Percentiles rank a stretch among this genome's conserved stretches.
phyloP scores from a whole-genome alignment of 768 basidiomycete genomes.

The Naganishia kalamii region DNA sequence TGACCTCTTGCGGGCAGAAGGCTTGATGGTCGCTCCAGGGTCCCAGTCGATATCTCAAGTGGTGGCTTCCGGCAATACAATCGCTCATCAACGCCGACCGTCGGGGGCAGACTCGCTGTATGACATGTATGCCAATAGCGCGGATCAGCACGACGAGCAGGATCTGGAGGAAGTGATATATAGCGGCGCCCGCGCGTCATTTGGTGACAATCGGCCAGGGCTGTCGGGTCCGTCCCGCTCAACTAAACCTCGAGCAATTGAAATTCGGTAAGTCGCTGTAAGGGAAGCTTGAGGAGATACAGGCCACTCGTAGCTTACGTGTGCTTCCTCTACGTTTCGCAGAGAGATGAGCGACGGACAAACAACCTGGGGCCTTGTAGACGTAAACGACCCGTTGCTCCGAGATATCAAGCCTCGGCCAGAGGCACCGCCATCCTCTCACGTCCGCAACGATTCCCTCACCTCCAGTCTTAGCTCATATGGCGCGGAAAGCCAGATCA shows the following conservation, averaged over 20 bases:
- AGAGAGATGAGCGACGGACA: slow-evolving; percentile 23
- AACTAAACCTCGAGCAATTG: not conserved
- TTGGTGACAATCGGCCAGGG: not conserved
- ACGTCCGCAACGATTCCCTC: not conserved
- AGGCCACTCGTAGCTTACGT: not conserved
- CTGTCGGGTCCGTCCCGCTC: no score
- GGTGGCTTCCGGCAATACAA: not conserved
- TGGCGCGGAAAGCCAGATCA: not conserved
- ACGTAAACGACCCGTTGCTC: not conserved
- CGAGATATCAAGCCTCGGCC: not conserved
- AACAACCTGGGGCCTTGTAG: slow-evolving; percentile 16
- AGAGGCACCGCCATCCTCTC: not conserved
- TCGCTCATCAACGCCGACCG: not conserved
- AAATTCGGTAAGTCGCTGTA: not conserved
- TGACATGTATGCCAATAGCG: slow-evolving; percentile 9
- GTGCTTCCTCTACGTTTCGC: not conserved
- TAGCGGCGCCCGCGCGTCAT: not conserved
- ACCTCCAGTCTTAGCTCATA: slow-evolving; percentile 5
- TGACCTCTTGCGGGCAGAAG: slow-evolving; percentile 1
- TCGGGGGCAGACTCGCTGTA: slow-evolving; percentile 10
- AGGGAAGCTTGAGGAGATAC: not conserved
- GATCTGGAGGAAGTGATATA: slow-evolving; percentile 2
- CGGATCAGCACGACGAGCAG: not conserved
- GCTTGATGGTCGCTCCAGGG: not conserved
- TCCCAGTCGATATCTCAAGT: slow-evolving; percentile 12